Evolutionary conservation across 202 grass and related monocot genomes (phyloP), one percentile per base, ranked within the genome.

Genomic region (Saccharum hybrid): DNA sequence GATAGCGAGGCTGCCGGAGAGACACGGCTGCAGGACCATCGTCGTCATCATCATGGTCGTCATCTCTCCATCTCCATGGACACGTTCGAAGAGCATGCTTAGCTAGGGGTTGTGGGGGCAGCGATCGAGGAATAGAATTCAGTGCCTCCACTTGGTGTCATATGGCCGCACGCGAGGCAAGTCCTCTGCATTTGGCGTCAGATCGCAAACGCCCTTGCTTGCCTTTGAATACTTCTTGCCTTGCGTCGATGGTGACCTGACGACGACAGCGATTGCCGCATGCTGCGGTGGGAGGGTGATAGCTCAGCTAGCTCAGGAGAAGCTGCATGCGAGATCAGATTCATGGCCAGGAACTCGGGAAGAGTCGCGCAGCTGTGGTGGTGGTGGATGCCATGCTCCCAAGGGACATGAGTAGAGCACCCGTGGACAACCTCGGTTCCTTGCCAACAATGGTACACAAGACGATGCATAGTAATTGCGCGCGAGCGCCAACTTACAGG

Each of bases 351-450:
- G 45, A 82, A 75, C 36, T 69, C 16, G 10, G 38, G 6, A 11
- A 7, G 43, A 37, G 66, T 43, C 18, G 15, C 15, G 42, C 6
- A 3, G 39, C 68, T 81, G 23, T 19, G 66, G 26, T 26, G 26
- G 26, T 26, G 26, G 45, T 41, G 42, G 42, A 52, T n/a, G 88
- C 66, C 88, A 82, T 86, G 83, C 30, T 62, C 60, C 49, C 31
- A 30, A 74, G 16, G 88, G 83, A 6, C 79, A 60, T 26, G 26
- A 26, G 26, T 1, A 26, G 26, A 26, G 26, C 26, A 26, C 28
- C 49, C 80, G 66, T 86, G 88, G 83, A 78, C 78, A 68, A 8
- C 37, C 19, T 72, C 42, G 51, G 57, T 81, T 81, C 88, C 88
- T 82, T 86, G 48, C 83, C 70, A 46, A 9, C 45, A 79, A 89